Evolutionary conservation across 106 monocot species (phyloP).

Genomic region (Dioscorea dumetorum): DNA sequence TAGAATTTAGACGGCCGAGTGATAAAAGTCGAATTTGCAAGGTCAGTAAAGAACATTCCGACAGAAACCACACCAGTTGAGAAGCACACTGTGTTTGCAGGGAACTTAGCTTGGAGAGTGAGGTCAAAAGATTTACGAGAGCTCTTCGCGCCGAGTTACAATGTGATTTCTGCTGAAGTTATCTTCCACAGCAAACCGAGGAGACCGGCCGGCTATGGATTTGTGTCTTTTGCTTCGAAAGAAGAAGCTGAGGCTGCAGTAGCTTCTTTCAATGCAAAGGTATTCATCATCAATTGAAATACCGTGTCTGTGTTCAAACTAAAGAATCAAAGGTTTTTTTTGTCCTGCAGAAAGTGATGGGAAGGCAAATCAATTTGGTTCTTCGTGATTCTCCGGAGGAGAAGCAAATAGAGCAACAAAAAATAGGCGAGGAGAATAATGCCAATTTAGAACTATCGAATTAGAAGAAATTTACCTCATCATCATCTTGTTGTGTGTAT

Average conservation of each 20-base stretch:
- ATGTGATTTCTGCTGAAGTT: slow-evolving; percentile 60
- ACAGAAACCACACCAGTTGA: slow-evolving; percentile 4
- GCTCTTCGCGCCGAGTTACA: slow-evolving; percentile 32
- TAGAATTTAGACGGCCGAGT: slow-evolving; percentile 65
- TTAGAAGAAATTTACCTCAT: too few relatives aligned
- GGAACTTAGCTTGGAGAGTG: slow-evolving; percentile 58
- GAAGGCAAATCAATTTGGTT: slow-evolving; percentile 45
- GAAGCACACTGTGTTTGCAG: slow-evolving; percentile 59
- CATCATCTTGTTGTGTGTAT: too few relatives aligned
- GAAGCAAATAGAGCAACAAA: too few relatives aligned
- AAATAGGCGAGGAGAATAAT: too few relatives aligned
- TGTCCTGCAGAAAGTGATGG: slow-evolving; percentile 57
- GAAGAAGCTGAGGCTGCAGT: slow-evolving; percentile 75
- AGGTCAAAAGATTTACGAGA: slow-evolving; percentile 60
- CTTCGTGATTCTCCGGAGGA: slow-evolving; percentile 8
- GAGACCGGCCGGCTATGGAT: slow-evolving; percentile 80
- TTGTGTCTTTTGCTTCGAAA: slow-evolving; percentile 57
- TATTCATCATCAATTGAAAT: slow-evolving; percentile 3
- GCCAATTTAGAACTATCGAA: too few relatives aligned
- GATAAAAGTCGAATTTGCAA: slow-evolving; percentile 53
- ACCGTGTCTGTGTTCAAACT: neutral
- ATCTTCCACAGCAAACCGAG: slow-evolving; percentile 71
- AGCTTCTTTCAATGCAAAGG: slow-evolving; percentile 57
- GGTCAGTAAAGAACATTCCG: slow-evolving; percentile 43
- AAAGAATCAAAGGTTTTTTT: slow-evolving; percentile 1